These are phyloP conservation scores for Ogataea paraovalis DNA, from an alignment of 805 yeast genomes.

Conservation along the genomic window DNA sequence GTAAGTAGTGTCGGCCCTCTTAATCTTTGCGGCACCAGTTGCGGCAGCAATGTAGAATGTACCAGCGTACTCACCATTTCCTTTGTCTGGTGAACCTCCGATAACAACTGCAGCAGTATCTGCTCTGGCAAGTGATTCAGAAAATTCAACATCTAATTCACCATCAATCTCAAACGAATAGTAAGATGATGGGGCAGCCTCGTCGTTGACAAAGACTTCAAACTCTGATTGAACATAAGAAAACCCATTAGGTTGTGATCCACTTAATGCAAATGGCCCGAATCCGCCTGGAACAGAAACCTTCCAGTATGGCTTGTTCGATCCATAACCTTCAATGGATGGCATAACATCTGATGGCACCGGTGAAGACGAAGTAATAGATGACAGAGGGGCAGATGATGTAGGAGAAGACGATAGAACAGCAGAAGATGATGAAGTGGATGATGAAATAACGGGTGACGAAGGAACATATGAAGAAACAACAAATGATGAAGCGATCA, in stretches of 20 bases:
- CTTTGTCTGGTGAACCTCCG: not conserved
- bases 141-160: not conserved
- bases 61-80: not conserved
- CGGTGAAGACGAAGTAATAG: constrained; percentile 5
- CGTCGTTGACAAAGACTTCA: not conserved
- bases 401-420: constrained; percentile 4
- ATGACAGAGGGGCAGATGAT: constrained; percentile 7
- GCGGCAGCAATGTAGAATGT: constrained; percentile 8
- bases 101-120: not conserved
- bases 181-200: not conserved
- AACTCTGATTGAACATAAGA: not conserved
- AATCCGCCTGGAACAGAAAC: not conserved
- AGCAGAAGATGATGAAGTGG: not conserved
- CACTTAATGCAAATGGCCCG: not conserved
- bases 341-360: constrained; percentile 1
- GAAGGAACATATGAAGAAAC: too few relatives aligned
- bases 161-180: not conserved
- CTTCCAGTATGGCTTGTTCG: not conserved
- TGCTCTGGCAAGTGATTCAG: not conserved
- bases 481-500: too few relatives aligned
- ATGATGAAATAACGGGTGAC: not conserved
- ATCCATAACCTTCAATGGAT: not conserved
- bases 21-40: constrained; percentile 2
- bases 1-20: constrained; percentile 5
- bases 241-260: not conserved